These are phyloP conservation scores for Naganishia albida DNA, from an alignment of 1,284 basidiomycete genomes.

Conservation along the genomic window DNA sequence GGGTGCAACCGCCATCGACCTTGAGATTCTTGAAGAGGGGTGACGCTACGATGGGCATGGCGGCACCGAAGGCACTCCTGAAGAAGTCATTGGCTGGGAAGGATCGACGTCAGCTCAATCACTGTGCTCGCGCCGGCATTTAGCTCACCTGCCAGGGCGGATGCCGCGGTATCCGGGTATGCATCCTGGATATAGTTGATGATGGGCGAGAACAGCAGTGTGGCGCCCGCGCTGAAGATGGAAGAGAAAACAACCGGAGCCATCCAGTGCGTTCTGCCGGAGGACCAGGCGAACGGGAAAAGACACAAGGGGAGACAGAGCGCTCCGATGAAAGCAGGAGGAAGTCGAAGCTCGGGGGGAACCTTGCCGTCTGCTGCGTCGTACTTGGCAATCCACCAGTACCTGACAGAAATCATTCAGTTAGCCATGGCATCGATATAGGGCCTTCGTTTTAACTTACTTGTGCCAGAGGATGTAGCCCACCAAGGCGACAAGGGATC, in stretches of 20 bases:
- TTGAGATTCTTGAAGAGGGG: conserved; percentile 40
- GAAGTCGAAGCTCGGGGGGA: conserved; percentile 41
- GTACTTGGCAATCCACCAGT: conserved; percentile 37
- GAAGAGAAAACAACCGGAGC: conserved; percentile 39
- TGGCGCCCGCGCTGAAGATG: conserved; percentile 39
- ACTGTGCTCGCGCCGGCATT: background rate
- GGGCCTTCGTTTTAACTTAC: conserved; percentile 30
- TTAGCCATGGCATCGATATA: background rate
- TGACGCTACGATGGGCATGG: conserved; percentile 21
- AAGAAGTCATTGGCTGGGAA: conserved; percentile 34
- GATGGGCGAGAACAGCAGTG: conserved; percentile 35
- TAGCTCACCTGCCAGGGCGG: conserved; percentile 24
- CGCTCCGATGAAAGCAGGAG: conserved; percentile 38
- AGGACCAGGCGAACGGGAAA: conserved; percentile 47
- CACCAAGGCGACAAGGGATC: conserved; percentile 38
- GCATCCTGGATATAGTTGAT: conserved; percentile 31
- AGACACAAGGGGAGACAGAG: conserved; percentile 44
- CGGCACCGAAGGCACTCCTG: conserved; percentile 31
- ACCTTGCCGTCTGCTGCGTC: conserved; percentile 32
- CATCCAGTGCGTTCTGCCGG: conserved; percentile 44
- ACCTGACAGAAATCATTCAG: background rate
- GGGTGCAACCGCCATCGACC: conserved; percentile 40
- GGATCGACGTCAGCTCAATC: conserved; percentile 28
- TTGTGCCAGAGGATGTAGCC: conserved; percentile 40
- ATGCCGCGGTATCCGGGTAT: conserved; percentile 30